These are phyloP conservation scores for Micractinium sp. DNA, from an alignment of 139 green algal genomes.

Conservation along the genomic window DNA sequence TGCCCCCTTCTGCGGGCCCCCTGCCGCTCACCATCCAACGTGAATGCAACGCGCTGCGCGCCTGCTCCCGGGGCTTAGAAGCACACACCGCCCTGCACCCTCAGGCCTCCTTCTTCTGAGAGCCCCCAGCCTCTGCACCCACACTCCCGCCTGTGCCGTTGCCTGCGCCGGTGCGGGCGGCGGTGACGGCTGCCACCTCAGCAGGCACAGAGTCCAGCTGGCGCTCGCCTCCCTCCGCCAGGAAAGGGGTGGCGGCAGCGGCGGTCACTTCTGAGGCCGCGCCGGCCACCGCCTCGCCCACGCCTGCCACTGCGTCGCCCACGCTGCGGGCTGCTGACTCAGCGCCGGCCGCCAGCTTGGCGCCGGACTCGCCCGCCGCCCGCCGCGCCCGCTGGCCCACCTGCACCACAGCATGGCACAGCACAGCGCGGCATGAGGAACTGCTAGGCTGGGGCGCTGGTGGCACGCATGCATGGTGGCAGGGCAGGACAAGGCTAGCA, in stretches of 20 bases:
- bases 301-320: background rate
- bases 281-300: no score
- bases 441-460: no score
- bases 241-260: background rate
- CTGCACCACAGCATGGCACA: background rate
- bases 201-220: background rate
- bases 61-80: no score
- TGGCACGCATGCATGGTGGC: background rate
- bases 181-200: background rate
- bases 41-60: no score
- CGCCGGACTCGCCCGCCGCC: background rate
- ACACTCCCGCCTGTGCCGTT: background rate
- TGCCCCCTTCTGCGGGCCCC: no score
- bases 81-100: background rate
- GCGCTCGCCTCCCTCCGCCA: constrained; percentile 13
- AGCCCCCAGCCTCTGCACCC: background rate
- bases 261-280: background rate
- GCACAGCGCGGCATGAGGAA: no score
- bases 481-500: background rate
- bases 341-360: background rate
- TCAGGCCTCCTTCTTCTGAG: constrained; percentile 9
- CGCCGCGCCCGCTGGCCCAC: background rate
- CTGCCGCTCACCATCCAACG: no score
- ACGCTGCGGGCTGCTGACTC: background rate
- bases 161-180: background rate